A percentile compares a stretch with the other conserved stretches of the same genome.
phyloP scores from a whole-genome alignment of 176 grass and related monocot genomes.

The Avena insularis region DNA sequence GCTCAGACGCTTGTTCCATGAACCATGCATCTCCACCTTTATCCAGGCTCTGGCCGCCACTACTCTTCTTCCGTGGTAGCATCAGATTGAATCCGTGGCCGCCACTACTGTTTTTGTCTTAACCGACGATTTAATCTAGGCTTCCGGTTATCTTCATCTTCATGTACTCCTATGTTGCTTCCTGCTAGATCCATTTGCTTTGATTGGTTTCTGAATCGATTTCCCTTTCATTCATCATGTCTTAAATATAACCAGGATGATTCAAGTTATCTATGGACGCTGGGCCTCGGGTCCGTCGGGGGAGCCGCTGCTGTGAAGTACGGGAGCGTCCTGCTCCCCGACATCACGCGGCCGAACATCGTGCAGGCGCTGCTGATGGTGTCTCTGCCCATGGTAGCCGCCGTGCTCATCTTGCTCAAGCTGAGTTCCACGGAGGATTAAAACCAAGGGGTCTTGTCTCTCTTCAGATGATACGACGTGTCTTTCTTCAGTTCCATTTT shows the following conservation, averaged over 20 bases:
- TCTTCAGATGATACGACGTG: background rate
- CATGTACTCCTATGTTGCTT: too few species aligned
- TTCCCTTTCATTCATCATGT: too few species aligned
- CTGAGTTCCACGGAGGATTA: constrained; percentile 47
- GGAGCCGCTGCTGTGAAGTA: constrained; percentile 82
- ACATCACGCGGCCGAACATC: constrained; percentile 77
- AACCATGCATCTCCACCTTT: too few species aligned
- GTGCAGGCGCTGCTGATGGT: constrained; percentile 75
- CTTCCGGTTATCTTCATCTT: too few species aligned
- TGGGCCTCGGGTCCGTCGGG: constrained; percentile 69
- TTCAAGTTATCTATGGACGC: constrained; percentile 62
- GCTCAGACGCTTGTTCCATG: too few species aligned
- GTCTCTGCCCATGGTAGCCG: constrained; percentile 64
- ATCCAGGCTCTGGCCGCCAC: too few species aligned
- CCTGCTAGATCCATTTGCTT: too few species aligned
- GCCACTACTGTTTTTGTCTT: too few species aligned
- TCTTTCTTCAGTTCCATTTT: background rate
- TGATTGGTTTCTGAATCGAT: too few species aligned
- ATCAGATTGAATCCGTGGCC: too few species aligned
- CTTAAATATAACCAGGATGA: constrained; percentile 48
- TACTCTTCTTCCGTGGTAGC: too few species aligned
- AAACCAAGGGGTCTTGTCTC: background rate
- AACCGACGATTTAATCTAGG: too few species aligned
- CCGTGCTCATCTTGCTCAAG: constrained; percentile 62
- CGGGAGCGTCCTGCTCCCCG: constrained; percentile 78